These are phyloP conservation scores for Quercus engelmannii DNA, from an alignment of 306 rosid species.

Conservation along the genomic window DNA sequence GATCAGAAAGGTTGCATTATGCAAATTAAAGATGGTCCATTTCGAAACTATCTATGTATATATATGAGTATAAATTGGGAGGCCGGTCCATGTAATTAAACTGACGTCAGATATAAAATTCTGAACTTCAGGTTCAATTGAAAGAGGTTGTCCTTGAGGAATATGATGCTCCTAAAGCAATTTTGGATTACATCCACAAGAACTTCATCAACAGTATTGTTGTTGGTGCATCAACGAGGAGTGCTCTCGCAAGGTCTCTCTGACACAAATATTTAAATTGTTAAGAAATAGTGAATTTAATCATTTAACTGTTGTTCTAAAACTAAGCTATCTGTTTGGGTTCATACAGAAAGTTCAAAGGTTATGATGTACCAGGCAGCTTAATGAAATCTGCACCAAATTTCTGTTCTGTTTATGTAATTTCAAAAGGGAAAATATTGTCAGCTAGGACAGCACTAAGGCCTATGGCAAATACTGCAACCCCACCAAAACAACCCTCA, in stretches of 20 bases:
- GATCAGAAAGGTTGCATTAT: no score
- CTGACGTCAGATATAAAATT: constrained; percentile 9
- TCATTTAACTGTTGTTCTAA: background rate
- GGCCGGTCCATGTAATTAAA: background rate
- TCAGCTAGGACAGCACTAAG: constrained; percentile 63
- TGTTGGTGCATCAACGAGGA: constrained; percentile 68
- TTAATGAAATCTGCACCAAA: constrained; percentile 68
- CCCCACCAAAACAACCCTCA: constrained; percentile 41
- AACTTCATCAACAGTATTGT: constrained; percentile 54
- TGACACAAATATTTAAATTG: background rate
- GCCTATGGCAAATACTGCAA: constrained; percentile 35
- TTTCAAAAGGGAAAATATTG: constrained; percentile 77
- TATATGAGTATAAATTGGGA: no score
- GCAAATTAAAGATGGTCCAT: no score
- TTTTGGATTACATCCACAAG: constrained; percentile 43
- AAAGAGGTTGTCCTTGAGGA: constrained; percentile 71
- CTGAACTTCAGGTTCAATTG: constrained; percentile 44
- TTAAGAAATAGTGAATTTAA: background rate
- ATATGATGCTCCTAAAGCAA: constrained; percentile 55
- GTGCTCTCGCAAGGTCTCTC: constrained; percentile 57
- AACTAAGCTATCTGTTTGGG: constrained; percentile 8
- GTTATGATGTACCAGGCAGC: constrained; percentile 48
- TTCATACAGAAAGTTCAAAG: constrained; percentile 59
- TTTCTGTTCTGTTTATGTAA: constrained; percentile 68
- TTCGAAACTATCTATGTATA: no score